These are phyloP conservation scores for Fusarium sororula DNA, from an alignment of 2,329 filamentous ascomycete species.

Conservation along the genomic window DNA sequence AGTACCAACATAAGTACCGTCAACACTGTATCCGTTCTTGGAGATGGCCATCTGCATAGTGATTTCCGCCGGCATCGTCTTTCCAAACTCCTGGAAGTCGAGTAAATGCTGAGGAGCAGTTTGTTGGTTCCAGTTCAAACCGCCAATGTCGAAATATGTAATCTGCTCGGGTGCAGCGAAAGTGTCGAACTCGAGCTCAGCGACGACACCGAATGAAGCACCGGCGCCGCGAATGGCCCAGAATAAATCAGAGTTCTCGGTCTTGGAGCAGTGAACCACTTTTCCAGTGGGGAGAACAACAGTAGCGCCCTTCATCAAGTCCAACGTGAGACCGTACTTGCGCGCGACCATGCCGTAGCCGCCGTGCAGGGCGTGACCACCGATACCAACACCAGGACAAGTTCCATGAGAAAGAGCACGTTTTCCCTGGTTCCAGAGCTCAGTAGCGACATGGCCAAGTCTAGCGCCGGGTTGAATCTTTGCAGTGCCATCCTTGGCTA, in stretches of 20 bases:
- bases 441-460: constrained; percentile 57
- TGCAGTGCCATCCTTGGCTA: constrained; percentile 33
- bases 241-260: constrained; percentile 40
- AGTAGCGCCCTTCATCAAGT: constrained; percentile 43
- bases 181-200: constrained; percentile 43
- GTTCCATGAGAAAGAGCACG: constrained; percentile 60
- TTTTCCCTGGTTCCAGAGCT: constrained; percentile 52
- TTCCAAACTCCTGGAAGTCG: constrained; percentile 43
- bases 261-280: constrained; percentile 40
- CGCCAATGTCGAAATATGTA: constrained; percentile 36
- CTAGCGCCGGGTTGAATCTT: constrained; percentile 56
- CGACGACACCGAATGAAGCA: constrained; percentile 46
- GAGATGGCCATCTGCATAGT: constrained; percentile 40
- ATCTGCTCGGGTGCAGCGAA: constrained; percentile 34
- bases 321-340: constrained; percentile 43
- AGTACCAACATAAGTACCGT: constrained; percentile 41
- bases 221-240: constrained; percentile 46
- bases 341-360: constrained; percentile 47
- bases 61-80: constrained; percentile 41
- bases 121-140: constrained; percentile 34
- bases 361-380: constrained; percentile 44
- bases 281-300: constrained; percentile 43
- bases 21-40: constrained; percentile 34
- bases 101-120: constrained; percentile 30
- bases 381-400: constrained; percentile 54